Conservation (phyloP, 768 basidiomycete species). For the Tulasnella sp. region DNA sequence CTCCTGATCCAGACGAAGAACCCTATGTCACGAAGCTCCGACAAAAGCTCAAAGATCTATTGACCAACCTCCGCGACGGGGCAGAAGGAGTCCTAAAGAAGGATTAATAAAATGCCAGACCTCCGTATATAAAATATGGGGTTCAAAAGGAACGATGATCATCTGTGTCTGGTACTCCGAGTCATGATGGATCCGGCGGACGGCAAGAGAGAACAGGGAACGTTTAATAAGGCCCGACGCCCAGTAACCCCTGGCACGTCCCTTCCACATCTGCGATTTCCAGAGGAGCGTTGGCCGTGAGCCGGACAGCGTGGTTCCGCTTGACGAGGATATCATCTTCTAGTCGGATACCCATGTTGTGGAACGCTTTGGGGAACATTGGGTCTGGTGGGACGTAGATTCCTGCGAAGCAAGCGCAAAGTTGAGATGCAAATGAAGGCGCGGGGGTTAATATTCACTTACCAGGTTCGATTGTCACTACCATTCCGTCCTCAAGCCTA, state of each 20-base stretch:
- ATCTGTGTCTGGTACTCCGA: neutral
- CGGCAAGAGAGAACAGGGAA: neutral
- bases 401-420: conserved; percentile 38
- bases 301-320: conserved; percentile 45
- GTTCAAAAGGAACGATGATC: neutral
- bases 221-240: conserved; percentile 45
- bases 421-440: neutral
- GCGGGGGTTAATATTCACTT: conserved; percentile 20
- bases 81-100: conserved; percentile 17
- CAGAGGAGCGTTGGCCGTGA: conserved; percentile 71
- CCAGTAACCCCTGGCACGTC: conserved; percentile 64
- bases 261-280: conserved; percentile 80
- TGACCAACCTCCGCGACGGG: conserved; percentile 10
- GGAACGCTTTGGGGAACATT: conserved; percentile 78
- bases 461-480: conserved; percentile 89
- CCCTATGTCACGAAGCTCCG: conserved; percentile 14
- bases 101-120: neutral
- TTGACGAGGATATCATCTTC: conserved; percentile 75
- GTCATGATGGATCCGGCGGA: neutral
- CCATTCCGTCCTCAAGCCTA: conserved; percentile 72
- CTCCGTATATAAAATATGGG: neutral
- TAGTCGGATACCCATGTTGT: conserved; percentile 86
- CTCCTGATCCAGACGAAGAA: conserved; percentile 12
- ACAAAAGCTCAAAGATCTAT: conserved; percentile 11
- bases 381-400: conserved; percentile 79